A percentile compares a stretch with the other conserved stretches of the same genome.
Evolutionary conservation across 495 filamentous ascomycete species (phyloP).

Genomic region (Oleoguttula mirabilis): DNA sequence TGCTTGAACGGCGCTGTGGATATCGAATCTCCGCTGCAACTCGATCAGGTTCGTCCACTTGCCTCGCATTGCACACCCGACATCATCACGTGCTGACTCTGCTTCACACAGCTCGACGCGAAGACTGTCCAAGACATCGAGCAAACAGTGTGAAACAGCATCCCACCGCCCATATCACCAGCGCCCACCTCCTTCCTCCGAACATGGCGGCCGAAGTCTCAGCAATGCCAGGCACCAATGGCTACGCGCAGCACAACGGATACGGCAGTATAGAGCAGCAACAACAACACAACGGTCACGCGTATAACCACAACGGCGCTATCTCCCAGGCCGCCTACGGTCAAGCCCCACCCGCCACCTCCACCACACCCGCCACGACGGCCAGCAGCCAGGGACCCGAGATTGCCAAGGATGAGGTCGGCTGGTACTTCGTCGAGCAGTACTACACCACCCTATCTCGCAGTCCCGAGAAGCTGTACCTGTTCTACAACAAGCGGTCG

Average conservation of each 20-base stretch:
- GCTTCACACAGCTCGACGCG: too few relatives aligned
- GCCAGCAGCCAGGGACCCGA: conserved; percentile 14
- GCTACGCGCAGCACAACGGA: conserved; percentile 29
- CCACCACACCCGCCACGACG: conserved; percentile 10
- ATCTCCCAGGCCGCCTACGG: conserved; percentile 11
- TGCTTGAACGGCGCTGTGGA: too few relatives aligned
- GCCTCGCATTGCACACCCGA: too few relatives aligned
- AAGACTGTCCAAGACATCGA: too few relatives aligned
- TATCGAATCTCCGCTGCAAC: too few relatives aligned
- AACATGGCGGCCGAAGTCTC: conserved; percentile 31
- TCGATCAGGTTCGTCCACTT: too few relatives aligned
- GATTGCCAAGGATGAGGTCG: conserved; percentile 71
- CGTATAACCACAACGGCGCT: conserved; percentile 16
- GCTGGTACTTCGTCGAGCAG: conserved; percentile 98
- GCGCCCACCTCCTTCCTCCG: neutral
- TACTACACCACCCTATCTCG: conserved; percentile 97
- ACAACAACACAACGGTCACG: conserved; percentile 16
- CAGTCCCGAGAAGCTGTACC: conserved; percentile 79
- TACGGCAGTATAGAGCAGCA: conserved; percentile 21
- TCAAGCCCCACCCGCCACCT: conserved; percentile 10
- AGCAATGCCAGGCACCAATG: conserved; percentile 29
- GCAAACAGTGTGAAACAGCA: too few relatives aligned
- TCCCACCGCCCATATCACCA: too few relatives aligned
- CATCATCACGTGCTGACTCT: too few relatives aligned
- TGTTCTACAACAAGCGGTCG: conserved; percentile 39